Evolutionary conservation across 441 rosid species (phyloP).

Genomic region (Breynia disticha): DNA sequence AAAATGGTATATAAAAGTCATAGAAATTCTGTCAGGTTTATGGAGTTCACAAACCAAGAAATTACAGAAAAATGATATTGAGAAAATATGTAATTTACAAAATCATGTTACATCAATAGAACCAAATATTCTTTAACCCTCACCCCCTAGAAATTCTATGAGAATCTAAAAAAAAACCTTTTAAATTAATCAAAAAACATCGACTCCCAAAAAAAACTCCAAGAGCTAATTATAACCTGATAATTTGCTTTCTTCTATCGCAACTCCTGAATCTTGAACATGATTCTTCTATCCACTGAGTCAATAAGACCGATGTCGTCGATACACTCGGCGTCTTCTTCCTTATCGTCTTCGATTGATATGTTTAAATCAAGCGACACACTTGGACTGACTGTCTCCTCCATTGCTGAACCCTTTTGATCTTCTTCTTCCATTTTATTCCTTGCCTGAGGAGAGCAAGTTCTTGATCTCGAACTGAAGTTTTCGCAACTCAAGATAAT

Average conservation of each 20-base stretch:
- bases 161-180: conserved; percentile 8
- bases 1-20: too few relatives aligned
- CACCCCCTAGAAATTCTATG: conserved; percentile 9
- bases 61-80: conserved; percentile 2
- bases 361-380: conserved; percentile 49
- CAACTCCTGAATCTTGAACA: conserved; percentile 35
- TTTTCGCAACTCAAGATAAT: conserved; percentile 55
- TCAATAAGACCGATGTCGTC: conserved; percentile 36
- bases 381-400: conserved; percentile 25
- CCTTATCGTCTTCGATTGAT: conserved; percentile 28
- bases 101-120: conserved; percentile 17
- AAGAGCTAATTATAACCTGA: background rate
- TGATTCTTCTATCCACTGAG: conserved; percentile 32
- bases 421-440: conserved; percentile 15
- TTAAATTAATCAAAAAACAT: background rate
- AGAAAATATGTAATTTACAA: conserved; percentile 14
- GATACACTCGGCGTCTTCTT: conserved; percentile 15
- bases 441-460: conserved; percentile 21
- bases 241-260: conserved; percentile 6
- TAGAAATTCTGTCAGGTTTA: too few relatives aligned
- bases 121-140: background rate
- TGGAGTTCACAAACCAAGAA: background rate
- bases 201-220: background rate
- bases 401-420: conserved; percentile 6
- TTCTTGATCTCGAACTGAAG: conserved; percentile 61